Percentiles rank a stretch among this genome's conserved stretches.
These are phyloP conservation scores for Aspergillus versicolor DNA, from an alignment of 2,329 filamentous ascomycete species.

Conservation along the genomic window DNA sequence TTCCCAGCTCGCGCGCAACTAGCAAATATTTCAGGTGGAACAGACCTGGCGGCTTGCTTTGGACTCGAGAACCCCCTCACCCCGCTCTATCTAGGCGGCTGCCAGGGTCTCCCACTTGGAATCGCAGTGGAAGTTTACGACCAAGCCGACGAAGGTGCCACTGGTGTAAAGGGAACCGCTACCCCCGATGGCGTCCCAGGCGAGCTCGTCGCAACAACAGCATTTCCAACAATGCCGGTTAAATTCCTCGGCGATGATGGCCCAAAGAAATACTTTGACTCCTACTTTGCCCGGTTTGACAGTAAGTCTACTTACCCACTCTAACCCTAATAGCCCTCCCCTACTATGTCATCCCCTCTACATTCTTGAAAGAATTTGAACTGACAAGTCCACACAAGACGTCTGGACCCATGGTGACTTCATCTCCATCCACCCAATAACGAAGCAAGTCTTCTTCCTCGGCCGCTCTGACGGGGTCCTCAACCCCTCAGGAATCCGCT, in stretches of 20 bases:
- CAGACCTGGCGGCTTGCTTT: conserved; percentile 60
- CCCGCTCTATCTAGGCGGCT: conserved; percentile 63
- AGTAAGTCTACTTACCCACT: conserved; percentile 16
- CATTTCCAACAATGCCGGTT: conserved; percentile 75
- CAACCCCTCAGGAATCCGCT: conserved; percentile 78
- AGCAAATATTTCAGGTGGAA: conserved; percentile 73
- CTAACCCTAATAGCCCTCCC: neutral
- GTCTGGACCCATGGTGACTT: conserved; percentile 74
- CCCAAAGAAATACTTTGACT: conserved; percentile 54
- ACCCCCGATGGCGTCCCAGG: conserved; percentile 66
- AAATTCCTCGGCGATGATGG: conserved; percentile 59
- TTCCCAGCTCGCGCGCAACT: conserved; percentile 69
- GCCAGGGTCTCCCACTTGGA: conserved; percentile 54
- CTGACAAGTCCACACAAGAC: conserved; percentile 19
- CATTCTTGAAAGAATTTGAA: neutral
- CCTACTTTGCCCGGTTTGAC: conserved; percentile 61
- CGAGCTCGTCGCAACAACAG: conserved; percentile 68
- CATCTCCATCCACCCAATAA: conserved; percentile 67
- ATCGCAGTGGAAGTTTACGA: conserved; percentile 63
- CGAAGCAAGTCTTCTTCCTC: conserved; percentile 50
- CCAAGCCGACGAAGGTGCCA: conserved; percentile 37
- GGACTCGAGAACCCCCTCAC: conserved; percentile 63
- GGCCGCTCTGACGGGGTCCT: conserved; percentile 67
- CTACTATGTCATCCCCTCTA: neutral
- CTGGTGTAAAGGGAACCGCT: conserved; percentile 50